phyloP scores from a whole-genome alignment of 495 filamentous ascomycete species.

The Tirmania nivea region DNA sequence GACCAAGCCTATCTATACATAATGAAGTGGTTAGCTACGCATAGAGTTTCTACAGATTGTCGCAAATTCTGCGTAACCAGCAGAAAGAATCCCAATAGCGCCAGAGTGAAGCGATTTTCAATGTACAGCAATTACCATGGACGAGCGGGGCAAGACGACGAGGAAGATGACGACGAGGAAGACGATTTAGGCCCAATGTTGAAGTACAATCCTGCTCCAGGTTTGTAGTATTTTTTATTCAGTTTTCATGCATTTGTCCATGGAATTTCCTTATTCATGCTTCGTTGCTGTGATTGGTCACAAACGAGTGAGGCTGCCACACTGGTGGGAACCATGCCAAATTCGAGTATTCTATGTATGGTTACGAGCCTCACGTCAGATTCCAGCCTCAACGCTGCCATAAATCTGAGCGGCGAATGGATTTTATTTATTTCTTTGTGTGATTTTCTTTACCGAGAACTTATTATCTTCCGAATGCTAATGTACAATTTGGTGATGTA shows the following conservation, averaged over 20 bases:
- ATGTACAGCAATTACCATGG: slow-evolving; percentile 16
- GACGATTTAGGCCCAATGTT: slow-evolving; percentile 18
- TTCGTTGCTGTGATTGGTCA: too few relatives aligned
- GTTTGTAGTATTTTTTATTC: slow-evolving; percentile 6
- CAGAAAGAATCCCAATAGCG: slow-evolving; percentile 18
- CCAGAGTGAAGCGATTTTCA: slow-evolving; percentile 15
- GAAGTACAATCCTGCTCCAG: slow-evolving; percentile 19
- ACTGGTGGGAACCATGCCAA: too few relatives aligned
- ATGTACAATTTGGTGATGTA: background rate
- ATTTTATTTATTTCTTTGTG: too few relatives aligned
- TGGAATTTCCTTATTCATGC: too few relatives aligned
- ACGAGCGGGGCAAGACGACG: slow-evolving; percentile 7
- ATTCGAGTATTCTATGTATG: background rate
- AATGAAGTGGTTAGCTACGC: slow-evolving; percentile 17
- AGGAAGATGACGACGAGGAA: slow-evolving; percentile 19
- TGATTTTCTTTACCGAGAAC: background rate
- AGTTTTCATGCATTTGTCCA: too few relatives aligned
- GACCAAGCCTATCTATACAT: slow-evolving; percentile 20
- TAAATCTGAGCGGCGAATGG: too few relatives aligned
- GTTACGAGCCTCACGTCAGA: background rate
- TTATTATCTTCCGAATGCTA: background rate
- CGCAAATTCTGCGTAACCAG: slow-evolving; percentile 20
- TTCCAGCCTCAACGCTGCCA: background rate
- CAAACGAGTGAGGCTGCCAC: background rate
- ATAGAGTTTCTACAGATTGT: slow-evolving; percentile 18